phyloP scores from a whole-genome alignment of 345 rosid species.

The Bruguiera sexangula region DNA sequence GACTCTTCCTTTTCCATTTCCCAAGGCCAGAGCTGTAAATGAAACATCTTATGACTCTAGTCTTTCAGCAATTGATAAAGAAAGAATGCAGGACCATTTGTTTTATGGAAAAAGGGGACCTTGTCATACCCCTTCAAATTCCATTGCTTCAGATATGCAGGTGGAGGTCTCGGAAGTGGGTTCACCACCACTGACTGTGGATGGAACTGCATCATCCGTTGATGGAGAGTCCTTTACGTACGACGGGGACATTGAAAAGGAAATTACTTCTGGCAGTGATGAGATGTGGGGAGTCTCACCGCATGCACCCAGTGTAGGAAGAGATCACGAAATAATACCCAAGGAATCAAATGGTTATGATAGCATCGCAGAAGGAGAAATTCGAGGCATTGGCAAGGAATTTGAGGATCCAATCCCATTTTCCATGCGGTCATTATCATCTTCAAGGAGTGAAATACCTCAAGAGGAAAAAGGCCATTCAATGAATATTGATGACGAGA shows the following conservation, averaged over 20 bases:
- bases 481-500: constrained; percentile 8
- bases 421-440: constrained; percentile 12
- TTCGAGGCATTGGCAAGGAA: constrained; percentile 16
- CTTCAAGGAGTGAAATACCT: constrained; percentile 24
- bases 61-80: constrained; percentile 37
- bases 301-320: constrained; percentile 20
- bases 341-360: constrained; percentile 18
- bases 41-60: constrained; percentile 32
- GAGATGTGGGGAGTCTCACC: constrained; percentile 51
- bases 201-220: constrained; percentile 49
- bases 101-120: constrained; percentile 32
- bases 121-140: constrained; percentile 52
- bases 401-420: constrained; percentile 18
- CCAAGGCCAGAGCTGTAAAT: constrained; percentile 26
- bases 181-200: constrained; percentile 59
- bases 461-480: constrained; percentile 13
- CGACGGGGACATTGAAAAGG: constrained; percentile 53
- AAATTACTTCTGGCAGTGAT: constrained; percentile 31
- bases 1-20: constrained; percentile 34
- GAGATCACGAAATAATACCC: constrained; percentile 21
- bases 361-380: constrained; percentile 7
- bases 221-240: constrained; percentile 53
- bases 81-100: constrained; percentile 37
- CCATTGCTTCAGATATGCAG: constrained; percentile 89
- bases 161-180: constrained; percentile 88